A percentile compares a stretch with the other conserved stretches of the same genome.
phyloP scores from a whole-genome alignment of 352 stramenopile genomes.

The Globisporangium viniferum region DNA sequence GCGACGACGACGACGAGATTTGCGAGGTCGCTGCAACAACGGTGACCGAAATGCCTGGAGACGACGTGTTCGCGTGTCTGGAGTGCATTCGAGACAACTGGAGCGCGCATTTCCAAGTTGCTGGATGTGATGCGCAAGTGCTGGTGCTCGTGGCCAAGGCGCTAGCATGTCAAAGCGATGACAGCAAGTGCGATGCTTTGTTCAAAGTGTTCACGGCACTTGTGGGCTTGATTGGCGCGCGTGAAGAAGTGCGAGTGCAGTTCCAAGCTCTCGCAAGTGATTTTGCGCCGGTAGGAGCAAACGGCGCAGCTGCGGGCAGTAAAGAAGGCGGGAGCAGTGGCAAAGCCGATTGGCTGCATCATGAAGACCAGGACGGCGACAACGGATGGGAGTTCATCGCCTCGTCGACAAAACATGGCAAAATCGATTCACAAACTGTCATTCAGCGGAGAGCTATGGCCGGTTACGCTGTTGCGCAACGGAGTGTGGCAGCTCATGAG shows the following conservation, averaged over 20 bases:
- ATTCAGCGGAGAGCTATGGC: neutral
- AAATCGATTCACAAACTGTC: neutral
- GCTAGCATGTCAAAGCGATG: neutral
- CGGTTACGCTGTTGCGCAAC: constrained; percentile 2
- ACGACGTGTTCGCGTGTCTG: neutral
- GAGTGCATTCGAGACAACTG: neutral
- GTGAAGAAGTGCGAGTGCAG: neutral
- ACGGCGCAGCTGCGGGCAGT: neutral
- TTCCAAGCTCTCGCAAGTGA: neutral
- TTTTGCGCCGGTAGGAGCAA: neutral
- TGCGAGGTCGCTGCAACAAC: neutral
- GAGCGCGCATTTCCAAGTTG: neutral
- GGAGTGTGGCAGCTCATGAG: neutral
- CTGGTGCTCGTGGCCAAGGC: neutral
- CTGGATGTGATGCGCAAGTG: neutral
- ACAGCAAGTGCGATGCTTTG: neutral
- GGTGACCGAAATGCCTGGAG: neutral
- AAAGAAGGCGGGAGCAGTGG: neutral
- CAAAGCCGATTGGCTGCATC: neutral
- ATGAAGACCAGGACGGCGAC: neutral
- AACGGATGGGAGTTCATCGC: neutral
- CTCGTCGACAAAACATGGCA: neutral
- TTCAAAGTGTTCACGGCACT: neutral
- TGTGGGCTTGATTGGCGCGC: neutral
- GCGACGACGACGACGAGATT: neutral